Evolutionary conservation across 2,329 filamentous ascomycete genomes (phyloP).

Genomic region (Fusarium tjaetaba): DNA sequence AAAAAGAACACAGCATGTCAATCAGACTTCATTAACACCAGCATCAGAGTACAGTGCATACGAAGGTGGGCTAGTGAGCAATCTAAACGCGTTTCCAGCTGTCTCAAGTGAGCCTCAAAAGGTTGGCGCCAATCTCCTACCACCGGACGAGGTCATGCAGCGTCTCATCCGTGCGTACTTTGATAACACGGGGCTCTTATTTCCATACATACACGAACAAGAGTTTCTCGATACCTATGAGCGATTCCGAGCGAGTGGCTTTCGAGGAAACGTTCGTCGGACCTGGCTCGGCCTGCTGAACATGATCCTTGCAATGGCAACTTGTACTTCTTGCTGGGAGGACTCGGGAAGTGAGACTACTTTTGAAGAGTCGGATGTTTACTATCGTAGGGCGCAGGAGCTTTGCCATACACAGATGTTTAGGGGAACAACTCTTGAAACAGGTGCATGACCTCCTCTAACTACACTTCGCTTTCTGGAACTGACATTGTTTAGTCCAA

Average conservation of each 20-base stretch:
- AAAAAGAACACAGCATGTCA: neutral
- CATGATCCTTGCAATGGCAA: constrained; percentile 60
- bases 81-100: neutral
- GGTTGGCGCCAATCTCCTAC: constrained; percentile 20
- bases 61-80: neutral
- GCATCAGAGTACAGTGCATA: neutral
- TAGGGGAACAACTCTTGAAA: constrained; percentile 56
- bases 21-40: neutral
- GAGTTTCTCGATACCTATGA: constrained; percentile 40
- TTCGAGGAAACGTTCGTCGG: constrained; percentile 50
- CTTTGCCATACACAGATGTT: constrained; percentile 56
- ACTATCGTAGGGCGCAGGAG: constrained; percentile 55
- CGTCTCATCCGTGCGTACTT: constrained; percentile 41
- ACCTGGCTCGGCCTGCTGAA: constrained; percentile 63
- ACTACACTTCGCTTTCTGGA: rapidly evolving
- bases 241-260: constrained; percentile 18
- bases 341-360: constrained; percentile 37
- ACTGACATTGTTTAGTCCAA: constrained; percentile 49
- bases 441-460: constrained; percentile 12
- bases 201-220: constrained; percentile 45
- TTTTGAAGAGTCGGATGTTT: constrained; percentile 52
- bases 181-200: constrained; percentile 42
- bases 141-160: constrained; percentile 29
- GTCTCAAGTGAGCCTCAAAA: neutral
- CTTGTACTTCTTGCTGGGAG: constrained; percentile 38